Conservation (phyloP, 73 alveolate genomes). For the Tetrahymena borealis region DNA sequence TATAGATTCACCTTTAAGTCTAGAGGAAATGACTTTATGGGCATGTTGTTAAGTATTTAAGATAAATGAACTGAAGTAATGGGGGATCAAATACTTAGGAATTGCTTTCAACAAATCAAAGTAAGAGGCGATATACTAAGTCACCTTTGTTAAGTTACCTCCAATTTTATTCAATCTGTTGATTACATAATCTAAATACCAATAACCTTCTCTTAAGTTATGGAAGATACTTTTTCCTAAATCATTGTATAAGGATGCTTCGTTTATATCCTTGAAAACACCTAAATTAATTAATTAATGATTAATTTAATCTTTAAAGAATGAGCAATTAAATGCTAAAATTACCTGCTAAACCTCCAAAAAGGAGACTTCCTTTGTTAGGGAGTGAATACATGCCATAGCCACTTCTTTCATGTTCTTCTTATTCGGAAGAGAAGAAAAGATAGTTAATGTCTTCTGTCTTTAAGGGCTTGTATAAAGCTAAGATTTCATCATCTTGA, state of each 20-base stretch:
- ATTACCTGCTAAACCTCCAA: constrained; percentile 60
- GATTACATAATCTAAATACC: constrained; percentile 82
- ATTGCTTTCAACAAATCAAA: background rate
- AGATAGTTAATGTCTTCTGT: constrained; percentile 63
- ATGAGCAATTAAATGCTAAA: background rate
- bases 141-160: background rate
- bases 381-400: constrained; percentile 54
- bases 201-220: constrained; percentile 90
- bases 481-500: constrained; percentile 64
- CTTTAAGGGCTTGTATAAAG: constrained; percentile 46
- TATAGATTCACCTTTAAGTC: background rate
- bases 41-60: background rate
- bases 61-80: constrained; percentile 2
- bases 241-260: constrained; percentile 25
- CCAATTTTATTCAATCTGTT: constrained; percentile 40
- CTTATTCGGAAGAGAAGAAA: constrained; percentile 52
- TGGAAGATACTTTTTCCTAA: constrained; percentile 47
- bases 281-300: background rate
- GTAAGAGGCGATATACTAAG: background rate
- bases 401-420: constrained; percentile 53
- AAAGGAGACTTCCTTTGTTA: constrained; percentile 31
- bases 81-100: constrained; percentile 17
- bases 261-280: constrained; percentile 8
- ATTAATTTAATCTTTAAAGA: background rate
- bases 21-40: background rate